Percentiles rank a stretch among this genome's conserved stretches.
Evolutionary conservation across 176 grass and related monocot species (phyloP).

Genomic region (Alopecurus myosuroides): DNA sequence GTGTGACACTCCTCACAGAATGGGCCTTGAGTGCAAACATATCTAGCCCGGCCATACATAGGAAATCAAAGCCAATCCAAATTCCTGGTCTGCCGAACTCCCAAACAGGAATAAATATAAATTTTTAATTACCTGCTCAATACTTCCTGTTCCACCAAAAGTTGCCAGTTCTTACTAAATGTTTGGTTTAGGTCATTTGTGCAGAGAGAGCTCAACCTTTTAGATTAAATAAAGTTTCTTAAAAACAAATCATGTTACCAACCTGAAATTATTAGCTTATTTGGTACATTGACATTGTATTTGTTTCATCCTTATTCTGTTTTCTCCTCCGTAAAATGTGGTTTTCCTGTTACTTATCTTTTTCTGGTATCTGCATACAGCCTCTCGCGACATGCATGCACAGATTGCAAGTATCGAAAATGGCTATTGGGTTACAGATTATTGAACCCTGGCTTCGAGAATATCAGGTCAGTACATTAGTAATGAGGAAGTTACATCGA

Average conservation of each 20-base stretch:
- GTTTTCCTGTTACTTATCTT: conserved; percentile 9
- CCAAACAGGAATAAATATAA: not conserved
- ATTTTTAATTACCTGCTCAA: not conserved
- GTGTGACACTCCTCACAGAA: not conserved
- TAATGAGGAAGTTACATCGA: not conserved
- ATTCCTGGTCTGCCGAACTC: not conserved
- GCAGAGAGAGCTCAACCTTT: not conserved
- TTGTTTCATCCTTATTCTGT: not conserved
- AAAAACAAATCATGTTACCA: not conserved
- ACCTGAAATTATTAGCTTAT: not conserved
- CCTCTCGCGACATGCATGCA: conserved; percentile 87
- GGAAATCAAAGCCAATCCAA: no score
- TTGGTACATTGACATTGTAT: not conserved
- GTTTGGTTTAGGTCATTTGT: not conserved
- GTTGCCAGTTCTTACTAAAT: not conserved
- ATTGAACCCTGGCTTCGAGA: conserved; percentile 97
- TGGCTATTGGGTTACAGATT: conserved; percentile 78
- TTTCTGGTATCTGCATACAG: conserved; percentile 32
- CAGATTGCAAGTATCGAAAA: conserved; percentile 63
- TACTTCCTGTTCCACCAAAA: not conserved
- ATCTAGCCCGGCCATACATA: no score
- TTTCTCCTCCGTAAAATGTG: not conserved
- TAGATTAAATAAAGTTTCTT: not conserved
- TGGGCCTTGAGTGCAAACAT: not conserved
- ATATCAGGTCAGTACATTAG: conserved; percentile 65